These are phyloP conservation scores for Russula lepida DNA, from an alignment of 768 basidiomycete species.

Conservation along the genomic window DNA sequence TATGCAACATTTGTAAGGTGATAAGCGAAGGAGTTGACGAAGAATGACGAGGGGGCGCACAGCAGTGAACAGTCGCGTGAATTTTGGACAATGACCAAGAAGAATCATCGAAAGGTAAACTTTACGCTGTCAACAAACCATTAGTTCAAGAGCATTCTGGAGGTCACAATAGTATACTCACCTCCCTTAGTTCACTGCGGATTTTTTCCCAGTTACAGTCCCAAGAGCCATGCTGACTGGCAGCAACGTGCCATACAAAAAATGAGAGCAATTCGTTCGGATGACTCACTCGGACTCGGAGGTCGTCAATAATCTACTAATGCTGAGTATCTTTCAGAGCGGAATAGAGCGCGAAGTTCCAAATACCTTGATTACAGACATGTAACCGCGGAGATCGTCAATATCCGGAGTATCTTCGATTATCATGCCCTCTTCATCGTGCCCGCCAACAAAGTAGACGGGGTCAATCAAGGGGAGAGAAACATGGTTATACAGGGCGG, in stretches of 20 bases:
- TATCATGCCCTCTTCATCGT: background rate
- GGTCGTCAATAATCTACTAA: background rate
- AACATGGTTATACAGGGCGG: background rate
- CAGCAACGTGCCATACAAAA: background rate
- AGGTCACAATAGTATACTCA: background rate
- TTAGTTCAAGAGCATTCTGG: background rate
- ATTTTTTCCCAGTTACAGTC: background rate
- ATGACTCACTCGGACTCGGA: background rate
- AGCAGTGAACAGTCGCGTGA: background rate
- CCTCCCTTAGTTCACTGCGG: background rate
- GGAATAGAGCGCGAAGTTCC: background rate
- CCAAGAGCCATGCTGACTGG: background rate
- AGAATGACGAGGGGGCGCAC: background rate
- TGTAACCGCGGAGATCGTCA: background rate
- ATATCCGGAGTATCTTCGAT: background rate
- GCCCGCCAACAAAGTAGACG: no score
- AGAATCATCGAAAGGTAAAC: background rate
- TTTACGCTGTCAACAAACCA: background rate
- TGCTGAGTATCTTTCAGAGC: background rate
- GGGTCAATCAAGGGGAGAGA: background rate
- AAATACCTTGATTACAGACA: background rate
- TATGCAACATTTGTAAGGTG: background rate
- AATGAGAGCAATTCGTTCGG: background rate
- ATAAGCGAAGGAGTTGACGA: no score
- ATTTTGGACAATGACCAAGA: background rate